Evolutionary conservation across 371 early-diverging fungal species (phyloP), one percentile per base, ranked within the genome.

Genomic region (Funneliformis caledonium): DNA sequence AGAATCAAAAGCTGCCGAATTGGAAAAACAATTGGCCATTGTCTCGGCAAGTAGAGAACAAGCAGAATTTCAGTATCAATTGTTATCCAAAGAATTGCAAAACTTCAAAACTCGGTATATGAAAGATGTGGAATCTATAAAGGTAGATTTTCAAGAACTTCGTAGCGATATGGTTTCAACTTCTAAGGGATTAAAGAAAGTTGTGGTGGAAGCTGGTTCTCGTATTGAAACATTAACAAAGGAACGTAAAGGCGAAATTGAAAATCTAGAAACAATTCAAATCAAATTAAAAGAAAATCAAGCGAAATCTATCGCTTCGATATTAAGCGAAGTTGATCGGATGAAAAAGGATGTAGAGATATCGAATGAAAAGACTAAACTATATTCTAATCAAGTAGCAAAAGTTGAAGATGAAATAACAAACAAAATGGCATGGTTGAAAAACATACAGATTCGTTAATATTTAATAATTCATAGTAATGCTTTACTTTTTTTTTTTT

Each of bases 81-180:
- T 79, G 19, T 79, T 79, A 70, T 59, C 80, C 16, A 79, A 79
- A 31, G 80, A 79, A 60, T 42, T 79, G 61, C 16, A 79, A 47
- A 70, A 33, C 42, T 79, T 79, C 67, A 79, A 79, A 59, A 16
- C 33, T 16, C 69, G 80, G 9, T 70, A 79, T 45, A 43, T 31
- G 2, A 56, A 79, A 69, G 80, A 79, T 70, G 80, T 79, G 12
- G 72, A 79, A 48, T 52, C 19, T 45, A 37, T 79, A 9, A 79
- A 69, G 47, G 6, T 59, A 43, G 80, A 79, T 42, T 79, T 72
- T 60, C 19, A 56, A 7, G 72, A 50, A 14, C 48, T 79, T 31
- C 70, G 72, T 26, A 26, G 26, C 16, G 43, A 70, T 26, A 45
- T 79, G 33, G 70, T 43, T 59, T 33, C 56, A 31, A 79, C 52